Base-by-base conservation (phyloP, 2,329 filamentous ascomycete species). In the Cladophialophora chaetospira region DNA sequence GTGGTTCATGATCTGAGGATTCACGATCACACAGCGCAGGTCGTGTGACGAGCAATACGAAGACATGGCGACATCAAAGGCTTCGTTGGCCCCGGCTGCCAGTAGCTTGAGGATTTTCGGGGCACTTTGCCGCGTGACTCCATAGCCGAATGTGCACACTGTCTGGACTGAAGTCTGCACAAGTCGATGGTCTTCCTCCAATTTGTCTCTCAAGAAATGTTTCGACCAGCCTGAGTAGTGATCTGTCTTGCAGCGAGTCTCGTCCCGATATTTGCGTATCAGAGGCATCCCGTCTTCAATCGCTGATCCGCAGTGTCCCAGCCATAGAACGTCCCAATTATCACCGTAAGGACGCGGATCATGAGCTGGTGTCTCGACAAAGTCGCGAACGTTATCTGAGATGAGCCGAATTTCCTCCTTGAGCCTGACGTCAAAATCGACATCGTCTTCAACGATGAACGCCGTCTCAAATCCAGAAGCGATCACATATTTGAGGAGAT, bases 251-350 rank as follows among this genome's bases (percentile, higher is more conserved):
- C 53, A 55, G 28, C 53, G 53, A 31, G 29, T 43, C n/a, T 55
- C 53, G 15, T 55, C 53, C n/a, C 15, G 4, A 35, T 26, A 49
- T 8, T 42, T 42, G 11, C 5, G 31, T 5, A n/a, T 3, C 10
- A 31, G 19, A 17, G 53, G 53, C 33, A 50, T 55, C 10, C n/a
- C 23, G 31, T 52, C 54, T 45, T 57, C 54, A 15, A 45, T 33
- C 4, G 48, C 26, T 3, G 54, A 49, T 5, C 69, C 70, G 60
- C 72, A 74, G 46, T 72, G 70, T 1, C 72, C 73, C 13, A 75
- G 61, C 71, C 71, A 74, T 1, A 75, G 64, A 8, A 75, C 53
- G 62, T 75, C 72, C 71, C 72, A 75, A 5, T 61, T 47, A 1
- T 38, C 57, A 1, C 71, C 71, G 49, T 70, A 74, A 0, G 70